phyloP scores from a whole-genome alignment of 495 filamentous ascomycete genomes.

The Clohesyomyces aquaticus region DNA sequence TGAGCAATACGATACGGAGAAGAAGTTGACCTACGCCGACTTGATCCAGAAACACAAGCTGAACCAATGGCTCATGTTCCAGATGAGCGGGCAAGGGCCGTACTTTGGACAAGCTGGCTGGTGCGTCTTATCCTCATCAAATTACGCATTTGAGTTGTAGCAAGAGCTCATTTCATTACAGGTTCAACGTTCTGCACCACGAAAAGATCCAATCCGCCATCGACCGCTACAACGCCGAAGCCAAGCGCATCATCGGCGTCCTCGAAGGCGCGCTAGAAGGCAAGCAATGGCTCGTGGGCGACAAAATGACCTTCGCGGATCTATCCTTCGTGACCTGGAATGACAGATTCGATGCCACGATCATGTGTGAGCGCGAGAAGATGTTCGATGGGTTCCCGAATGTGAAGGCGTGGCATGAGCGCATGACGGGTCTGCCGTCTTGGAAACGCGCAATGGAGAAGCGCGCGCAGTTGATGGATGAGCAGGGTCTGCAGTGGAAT shows the following conservation, averaged over 20 bases:
- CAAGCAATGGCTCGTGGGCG: constrained; percentile 55
- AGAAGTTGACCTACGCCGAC: constrained; percentile 37
- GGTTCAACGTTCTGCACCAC: constrained; percentile 52
- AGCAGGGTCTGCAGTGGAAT: constrained; percentile 22
- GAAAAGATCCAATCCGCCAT: constrained; percentile 53
- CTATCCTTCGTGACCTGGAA: constrained; percentile 54
- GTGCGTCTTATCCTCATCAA: background rate
- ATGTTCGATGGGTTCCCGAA: constrained; percentile 39
- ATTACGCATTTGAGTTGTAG: constrained; percentile 2
- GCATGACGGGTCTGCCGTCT: constrained; percentile 5
- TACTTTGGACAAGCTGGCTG: constrained; percentile 50
- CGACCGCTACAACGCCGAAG: constrained; percentile 55
- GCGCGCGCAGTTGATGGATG: constrained; percentile 22
- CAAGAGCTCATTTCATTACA: constrained; percentile 11
- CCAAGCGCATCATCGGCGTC: constrained; percentile 53
- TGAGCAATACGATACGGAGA: constrained; percentile 34
- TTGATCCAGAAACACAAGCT: constrained; percentile 42
- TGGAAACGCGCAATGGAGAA: constrained; percentile 20
- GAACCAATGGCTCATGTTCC: constrained; percentile 50
- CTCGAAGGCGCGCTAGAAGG: constrained; percentile 48
- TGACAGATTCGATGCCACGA: constrained; percentile 11
- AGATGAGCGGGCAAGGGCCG: constrained; percentile 50
- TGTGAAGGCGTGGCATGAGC: constrained; percentile 41
- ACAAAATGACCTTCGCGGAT: constrained; percentile 58
- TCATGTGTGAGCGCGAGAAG: constrained; percentile 17